phyloP scores from a whole-genome alignment of 257 asterid species.

The Avicennia marina region DNA sequence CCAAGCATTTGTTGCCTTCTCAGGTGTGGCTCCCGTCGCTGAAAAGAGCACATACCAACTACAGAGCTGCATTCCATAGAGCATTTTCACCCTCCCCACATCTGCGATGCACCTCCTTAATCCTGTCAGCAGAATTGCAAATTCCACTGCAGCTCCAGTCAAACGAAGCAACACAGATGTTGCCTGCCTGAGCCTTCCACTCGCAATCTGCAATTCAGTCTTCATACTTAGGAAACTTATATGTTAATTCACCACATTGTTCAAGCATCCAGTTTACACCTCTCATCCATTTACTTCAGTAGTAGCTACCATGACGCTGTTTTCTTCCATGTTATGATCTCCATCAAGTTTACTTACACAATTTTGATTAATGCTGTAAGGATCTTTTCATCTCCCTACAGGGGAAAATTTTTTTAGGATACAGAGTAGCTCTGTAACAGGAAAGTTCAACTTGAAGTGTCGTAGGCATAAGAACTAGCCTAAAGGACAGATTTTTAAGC shows the following conservation, averaged over 20 bases:
- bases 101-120: conserved; percentile 83
- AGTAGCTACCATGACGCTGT: too few relatives aligned
- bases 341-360: too few relatives aligned
- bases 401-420: too few relatives aligned
- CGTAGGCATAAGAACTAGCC: too few relatives aligned
- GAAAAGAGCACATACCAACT: conserved; percentile 15
- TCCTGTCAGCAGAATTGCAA: conserved; percentile 83
- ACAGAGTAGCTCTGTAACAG: too few relatives aligned
- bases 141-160: conserved; percentile 99
- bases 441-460: too few relatives aligned
- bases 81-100: conserved; percentile 87
- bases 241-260: background rate
- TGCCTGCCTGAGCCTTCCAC: conserved; percentile 99
- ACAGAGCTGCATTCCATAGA: conserved; percentile 58
- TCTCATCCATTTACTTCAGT: background rate
- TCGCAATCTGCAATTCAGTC: conserved; percentile 61
- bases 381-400: too few relatives aligned
- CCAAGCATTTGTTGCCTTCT: too few relatives aligned
- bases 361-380: too few relatives aligned
- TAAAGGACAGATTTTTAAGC: too few relatives aligned
- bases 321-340: too few relatives aligned
- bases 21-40: too few relatives aligned
- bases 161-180: conserved; percentile 88
- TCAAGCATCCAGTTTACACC: background rate
- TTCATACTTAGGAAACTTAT: background rate